Conservation (phyloP, 495 filamentous ascomycete genomes). For the Penicillium turbatum region DNA sequence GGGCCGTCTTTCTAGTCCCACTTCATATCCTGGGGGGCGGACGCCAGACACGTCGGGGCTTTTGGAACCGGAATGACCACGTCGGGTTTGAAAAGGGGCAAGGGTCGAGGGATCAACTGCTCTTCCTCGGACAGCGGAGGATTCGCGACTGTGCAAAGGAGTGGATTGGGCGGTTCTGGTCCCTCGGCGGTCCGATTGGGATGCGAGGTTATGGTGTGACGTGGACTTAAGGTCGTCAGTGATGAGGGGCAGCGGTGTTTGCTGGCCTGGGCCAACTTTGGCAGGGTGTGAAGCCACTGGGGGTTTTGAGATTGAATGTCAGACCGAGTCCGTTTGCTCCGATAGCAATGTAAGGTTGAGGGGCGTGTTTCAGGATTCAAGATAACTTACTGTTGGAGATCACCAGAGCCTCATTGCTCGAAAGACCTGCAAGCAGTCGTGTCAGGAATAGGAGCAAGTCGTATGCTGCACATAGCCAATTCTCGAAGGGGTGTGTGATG, state of each 20-base stretch:
- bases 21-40: slow-evolving; percentile 47
- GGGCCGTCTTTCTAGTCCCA: slow-evolving; percentile 61
- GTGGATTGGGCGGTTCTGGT: slow-evolving; percentile 47
- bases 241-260: slow-evolving; percentile 40
- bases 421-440: neutral
- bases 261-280: slow-evolving; percentile 40
- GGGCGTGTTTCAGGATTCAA: neutral
- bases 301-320: neutral
- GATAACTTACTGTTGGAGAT: slow-evolving; percentile 2
- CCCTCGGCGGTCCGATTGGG: slow-evolving; percentile 39
- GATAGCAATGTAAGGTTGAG: neutral
- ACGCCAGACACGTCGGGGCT: slow-evolving; percentile 43
- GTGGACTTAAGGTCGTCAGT: slow-evolving; percentile 39
- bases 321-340: slow-evolving; percentile 6
- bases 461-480: slow-evolving; percentile 2
- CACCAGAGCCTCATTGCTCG: slow-evolving; percentile 6
- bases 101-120: slow-evolving; percentile 37
- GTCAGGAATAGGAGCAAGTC: neutral
- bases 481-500: neutral
- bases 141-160: slow-evolving; percentile 47
- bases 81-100: slow-evolving; percentile 40
- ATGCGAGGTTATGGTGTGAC: slow-evolving; percentile 42
- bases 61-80: slow-evolving; percentile 53
- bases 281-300: slow-evolving; percentile 40
- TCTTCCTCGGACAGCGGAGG: slow-evolving; percentile 44